phyloP scores from a whole-genome alignment of 1,284 basidiomycete genomes.

The Pascua guehoae region DNA sequence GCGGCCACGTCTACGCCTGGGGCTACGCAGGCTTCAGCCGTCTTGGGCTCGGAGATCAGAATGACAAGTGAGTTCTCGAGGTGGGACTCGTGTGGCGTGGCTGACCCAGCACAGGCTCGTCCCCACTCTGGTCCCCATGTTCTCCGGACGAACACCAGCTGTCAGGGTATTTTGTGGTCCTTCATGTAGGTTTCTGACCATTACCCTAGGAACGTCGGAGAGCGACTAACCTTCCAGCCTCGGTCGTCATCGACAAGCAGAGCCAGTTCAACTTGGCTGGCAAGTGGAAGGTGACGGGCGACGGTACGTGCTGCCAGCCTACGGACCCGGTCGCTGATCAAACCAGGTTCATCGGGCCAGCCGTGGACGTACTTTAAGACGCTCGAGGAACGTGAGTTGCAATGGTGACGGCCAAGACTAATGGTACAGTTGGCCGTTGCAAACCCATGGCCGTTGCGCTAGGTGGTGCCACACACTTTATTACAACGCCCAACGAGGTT shows the following conservation, averaged over 20 bases:
- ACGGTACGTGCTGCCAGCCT: slow-evolving; percentile 56
- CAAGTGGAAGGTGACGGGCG: slow-evolving; percentile 88
- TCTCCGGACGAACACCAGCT: slow-evolving; percentile 65
- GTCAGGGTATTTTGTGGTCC: slow-evolving; percentile 71
- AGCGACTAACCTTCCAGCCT: slow-evolving; percentile 40
- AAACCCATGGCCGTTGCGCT: slow-evolving; percentile 64
- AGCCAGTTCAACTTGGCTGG: slow-evolving; percentile 60
- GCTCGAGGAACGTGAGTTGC: slow-evolving; percentile 8
- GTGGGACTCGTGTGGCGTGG: background rate
- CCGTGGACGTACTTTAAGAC: slow-evolving; percentile 69
- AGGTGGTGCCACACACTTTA: slow-evolving; percentile 88
- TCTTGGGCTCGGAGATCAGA: slow-evolving; percentile 66
- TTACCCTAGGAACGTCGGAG: background rate
- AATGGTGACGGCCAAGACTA: background rate
- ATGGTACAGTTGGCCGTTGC: slow-evolving; percentile 58
- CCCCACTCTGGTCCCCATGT: slow-evolving; percentile 76
- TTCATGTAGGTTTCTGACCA: slow-evolving; percentile 51
- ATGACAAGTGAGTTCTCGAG: slow-evolving; percentile 52
- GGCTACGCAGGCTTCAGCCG: slow-evolving; percentile 49
- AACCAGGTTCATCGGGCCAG: slow-evolving; percentile 66
- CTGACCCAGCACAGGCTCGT: slow-evolving; percentile 49
- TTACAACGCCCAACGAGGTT: slow-evolving; percentile 60
- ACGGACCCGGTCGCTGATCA: background rate
- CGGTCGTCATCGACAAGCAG: slow-evolving; percentile 77
- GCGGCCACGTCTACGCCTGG: slow-evolving; percentile 81